Evolutionary conservation across 169 alveolate species (phyloP).

Genomic region (Cryptosporidium viatorum): DNA sequence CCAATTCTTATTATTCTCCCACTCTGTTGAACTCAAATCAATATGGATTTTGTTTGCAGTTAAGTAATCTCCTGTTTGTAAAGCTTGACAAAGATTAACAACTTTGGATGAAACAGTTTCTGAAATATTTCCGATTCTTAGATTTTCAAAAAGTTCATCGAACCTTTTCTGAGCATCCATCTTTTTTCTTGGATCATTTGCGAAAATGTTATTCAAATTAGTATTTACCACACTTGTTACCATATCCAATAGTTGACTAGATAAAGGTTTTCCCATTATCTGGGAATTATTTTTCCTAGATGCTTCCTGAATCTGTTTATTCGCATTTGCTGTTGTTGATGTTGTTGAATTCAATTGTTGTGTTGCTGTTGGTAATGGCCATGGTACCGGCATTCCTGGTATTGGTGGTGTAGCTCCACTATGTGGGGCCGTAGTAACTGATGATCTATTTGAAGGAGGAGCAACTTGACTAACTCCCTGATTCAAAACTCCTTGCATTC

Average conservation of each 20-base stretch:
- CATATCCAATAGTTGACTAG: constrained; percentile 48
- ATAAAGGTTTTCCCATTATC: constrained; percentile 18
- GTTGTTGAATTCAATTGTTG: constrained; percentile 82
- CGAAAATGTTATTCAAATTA: constrained; percentile 7
- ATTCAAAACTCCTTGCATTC: not conserved
- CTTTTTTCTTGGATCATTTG: constrained; percentile 65
- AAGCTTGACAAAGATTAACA: constrained; percentile 80
- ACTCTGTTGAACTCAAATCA: constrained; percentile 83
- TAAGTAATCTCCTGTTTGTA: constrained; percentile 81
- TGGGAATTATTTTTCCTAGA: constrained; percentile 9
- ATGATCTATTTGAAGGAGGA: constrained; percentile 22
- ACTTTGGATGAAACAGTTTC: constrained; percentile 83
- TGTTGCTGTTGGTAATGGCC: constrained; percentile 91
- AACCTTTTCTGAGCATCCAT: constrained; percentile 77
- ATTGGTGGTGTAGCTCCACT: constrained; percentile 87
- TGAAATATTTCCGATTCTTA: constrained; percentile 80
- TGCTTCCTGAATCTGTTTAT: constrained; percentile 79
- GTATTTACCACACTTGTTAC: constrained; percentile 33
- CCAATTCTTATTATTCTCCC: constrained; percentile 88
- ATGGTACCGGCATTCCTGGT: constrained; percentile 91
- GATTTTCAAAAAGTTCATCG: constrained; percentile 81
- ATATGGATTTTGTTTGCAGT: constrained; percentile 83
- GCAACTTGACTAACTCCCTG: not conserved
- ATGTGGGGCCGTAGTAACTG: constrained; percentile 85
- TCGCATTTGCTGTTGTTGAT: constrained; percentile 79